phyloP scores from a whole-genome alignment of 2,329 filamentous ascomycete genomes.

The Penicillium sp. region DNA sequence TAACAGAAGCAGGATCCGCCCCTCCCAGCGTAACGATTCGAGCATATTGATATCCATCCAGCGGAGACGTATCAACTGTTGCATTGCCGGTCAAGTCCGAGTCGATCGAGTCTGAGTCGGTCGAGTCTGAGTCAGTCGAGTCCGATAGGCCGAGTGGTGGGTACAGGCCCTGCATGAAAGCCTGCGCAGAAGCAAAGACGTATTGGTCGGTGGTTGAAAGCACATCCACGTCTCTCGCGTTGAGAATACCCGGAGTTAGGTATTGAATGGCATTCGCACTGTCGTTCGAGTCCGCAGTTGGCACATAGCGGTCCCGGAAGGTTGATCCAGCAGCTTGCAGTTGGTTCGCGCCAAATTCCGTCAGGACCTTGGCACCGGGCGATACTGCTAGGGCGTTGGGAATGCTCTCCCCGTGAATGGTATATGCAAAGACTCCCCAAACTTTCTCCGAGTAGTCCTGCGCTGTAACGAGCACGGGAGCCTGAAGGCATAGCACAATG shows the following conservation, averaged over 20 bases:
- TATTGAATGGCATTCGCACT: constrained; percentile 42
- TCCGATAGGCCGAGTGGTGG: constrained; percentile 47
- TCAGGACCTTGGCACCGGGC: constrained; percentile 42
- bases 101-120: constrained; percentile 32
- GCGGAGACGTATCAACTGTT: constrained; percentile 45
- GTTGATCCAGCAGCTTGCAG: constrained; percentile 50
- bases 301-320: constrained; percentile 56
- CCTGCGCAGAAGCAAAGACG: constrained; percentile 54
- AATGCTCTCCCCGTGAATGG: constrained; percentile 55
- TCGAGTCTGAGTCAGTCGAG: constrained; percentile 34
- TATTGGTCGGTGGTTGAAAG: constrained; percentile 50
- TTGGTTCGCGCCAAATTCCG: constrained; percentile 56
- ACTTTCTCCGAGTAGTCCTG: constrained; percentile 35
- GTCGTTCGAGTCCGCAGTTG: constrained; percentile 19
- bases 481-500: constrained; percentile 15
- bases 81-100: constrained; percentile 49
- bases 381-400: constrained; percentile 39
- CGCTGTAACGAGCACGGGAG: constrained; percentile 20
- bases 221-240: constrained; percentile 49
- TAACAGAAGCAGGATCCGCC: constrained; percentile 52
- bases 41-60: constrained; percentile 59
- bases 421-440: constrained; percentile 54
- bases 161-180: constrained; percentile 63
- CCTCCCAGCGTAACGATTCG: constrained; percentile 45
- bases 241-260: constrained; percentile 46